phyloP scores from a whole-genome alignment of 164 flowering plant species.

The Aristolochia fimbriata region DNA sequence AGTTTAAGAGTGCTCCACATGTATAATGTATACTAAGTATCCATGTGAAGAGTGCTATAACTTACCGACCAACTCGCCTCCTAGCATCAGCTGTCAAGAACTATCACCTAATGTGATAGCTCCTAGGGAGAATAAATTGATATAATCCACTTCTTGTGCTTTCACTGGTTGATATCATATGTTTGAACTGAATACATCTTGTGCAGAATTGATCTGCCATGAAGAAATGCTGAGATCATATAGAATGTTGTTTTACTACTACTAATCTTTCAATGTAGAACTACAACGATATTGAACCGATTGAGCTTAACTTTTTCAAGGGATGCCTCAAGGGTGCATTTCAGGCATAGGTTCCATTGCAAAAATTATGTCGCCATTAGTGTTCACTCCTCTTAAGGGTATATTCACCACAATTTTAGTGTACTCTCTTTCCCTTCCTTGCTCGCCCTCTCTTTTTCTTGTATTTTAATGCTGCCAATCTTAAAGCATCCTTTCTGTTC shows the following conservation, averaged over 20 bases:
- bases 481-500: not conserved
- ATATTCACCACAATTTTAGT: not conserved
- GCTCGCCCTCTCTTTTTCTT: too few species aligned
- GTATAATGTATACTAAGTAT: too few species aligned
- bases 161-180: too few species aligned
- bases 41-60: not conserved
- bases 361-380: constrained; percentile 60
- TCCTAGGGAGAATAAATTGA: not conserved
- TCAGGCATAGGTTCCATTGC: constrained; percentile 74
- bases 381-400: constrained; percentile 87
- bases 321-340: constrained; percentile 90
- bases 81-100: not conserved
- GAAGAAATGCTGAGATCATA: too few species aligned
- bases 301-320: constrained; percentile 30
- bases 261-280: too few species aligned
- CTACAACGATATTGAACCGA: too few species aligned
- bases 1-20: too few species aligned
- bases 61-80: not conserved
- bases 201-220: too few species aligned
- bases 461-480: constrained; percentile 5
- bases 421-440: not conserved
- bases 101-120: not conserved
- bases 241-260: too few species aligned
- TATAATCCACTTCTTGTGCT: not conserved
- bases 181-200: too few species aligned